Percentiles rank a stretch among this genome's conserved stretches.
Evolutionary conservation across 495 filamentous ascomycete genomes (phyloP).

Genomic region (Poronia punctata): DNA sequence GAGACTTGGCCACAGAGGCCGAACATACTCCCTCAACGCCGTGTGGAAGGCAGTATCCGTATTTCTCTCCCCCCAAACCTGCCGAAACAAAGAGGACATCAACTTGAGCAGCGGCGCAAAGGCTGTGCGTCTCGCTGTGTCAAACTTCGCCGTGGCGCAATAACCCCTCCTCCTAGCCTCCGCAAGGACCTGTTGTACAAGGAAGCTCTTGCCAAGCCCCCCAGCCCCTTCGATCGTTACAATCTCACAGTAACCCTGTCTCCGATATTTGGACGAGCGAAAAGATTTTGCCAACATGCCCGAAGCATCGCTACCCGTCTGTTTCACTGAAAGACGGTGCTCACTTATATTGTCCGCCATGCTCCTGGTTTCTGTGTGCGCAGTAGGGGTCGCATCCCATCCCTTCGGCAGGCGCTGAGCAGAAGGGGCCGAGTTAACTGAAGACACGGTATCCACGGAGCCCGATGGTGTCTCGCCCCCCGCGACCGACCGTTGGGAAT

Average conservation of each 20-base stretch:
- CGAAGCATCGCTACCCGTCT: slow-evolving; percentile 25
- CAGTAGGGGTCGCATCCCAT: slow-evolving; percentile 32
- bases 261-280: slow-evolving; percentile 51
- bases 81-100: slow-evolving; percentile 74
- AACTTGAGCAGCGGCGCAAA: slow-evolving; percentile 79
- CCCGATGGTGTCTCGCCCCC: slow-evolving; percentile 24
- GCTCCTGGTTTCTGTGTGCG: slow-evolving; percentile 28
- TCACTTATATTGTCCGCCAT: slow-evolving; percentile 28
- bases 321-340: slow-evolving; percentile 21
- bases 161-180: slow-evolving; percentile 70
- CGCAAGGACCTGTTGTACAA: slow-evolving; percentile 69
- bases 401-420: slow-evolving; percentile 20
- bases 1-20: slow-evolving; percentile 70
- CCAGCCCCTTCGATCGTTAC: slow-evolving; percentile 68
- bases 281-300: slow-evolving; percentile 37
- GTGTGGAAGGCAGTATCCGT: slow-evolving; percentile 78
- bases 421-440: slow-evolving; percentile 26
- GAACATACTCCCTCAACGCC: slow-evolving; percentile 61
- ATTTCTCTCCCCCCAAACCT: slow-evolving; percentile 86
- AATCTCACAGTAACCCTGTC: slow-evolving; percentile 67
- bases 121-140: slow-evolving; percentile 69
- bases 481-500: slow-evolving; percentile 24
- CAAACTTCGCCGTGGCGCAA: slow-evolving; percentile 78
- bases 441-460: slow-evolving; percentile 31
- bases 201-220: slow-evolving; percentile 76